Conservation (phyloP, 148 eudicot species). For the Chenopodium suecicum region DNA sequence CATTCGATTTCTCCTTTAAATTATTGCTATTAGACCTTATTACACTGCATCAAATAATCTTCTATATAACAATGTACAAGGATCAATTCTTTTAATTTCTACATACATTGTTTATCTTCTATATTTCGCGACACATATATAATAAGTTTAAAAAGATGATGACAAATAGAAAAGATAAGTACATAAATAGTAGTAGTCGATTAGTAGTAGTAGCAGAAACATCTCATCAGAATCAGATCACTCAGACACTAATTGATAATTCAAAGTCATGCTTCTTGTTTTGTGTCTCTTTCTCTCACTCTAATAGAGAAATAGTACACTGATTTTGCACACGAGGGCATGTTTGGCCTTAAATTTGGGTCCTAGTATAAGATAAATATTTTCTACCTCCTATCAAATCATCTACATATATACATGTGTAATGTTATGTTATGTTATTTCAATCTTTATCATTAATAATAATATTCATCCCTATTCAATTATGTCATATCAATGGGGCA, state of each 20-base stretch:
- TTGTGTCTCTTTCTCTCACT: neutral
- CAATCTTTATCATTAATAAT: neutral
- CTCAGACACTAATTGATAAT: constrained; percentile 10
- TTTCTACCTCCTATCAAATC: neutral
- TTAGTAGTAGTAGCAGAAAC: constrained; percentile 13
- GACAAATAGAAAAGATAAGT: neutral
- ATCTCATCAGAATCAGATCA: constrained; percentile 1
- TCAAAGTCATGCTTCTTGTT: constrained; percentile 9
- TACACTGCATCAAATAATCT: no score
- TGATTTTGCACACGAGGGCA: constrained; percentile 31
- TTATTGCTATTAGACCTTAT: no score
- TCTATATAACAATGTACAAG: neutral
- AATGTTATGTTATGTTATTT: constrained; percentile 6
- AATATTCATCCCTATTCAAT: neutral
- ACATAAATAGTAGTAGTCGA: neutral
- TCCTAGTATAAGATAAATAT: neutral
- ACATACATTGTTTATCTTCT: no score
- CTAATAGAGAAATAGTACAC: neutral
- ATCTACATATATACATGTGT: neutral
- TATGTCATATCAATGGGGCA: neutral
- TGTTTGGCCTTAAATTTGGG: constrained; percentile 4
- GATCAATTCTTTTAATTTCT: neutral
- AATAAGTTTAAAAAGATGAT: neutral
- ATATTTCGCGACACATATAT: neutral
- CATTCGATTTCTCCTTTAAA: no score